Base-by-base conservation (phyloP, 73 alveolate species). In the Symbiodinium pilosum region DNA sequence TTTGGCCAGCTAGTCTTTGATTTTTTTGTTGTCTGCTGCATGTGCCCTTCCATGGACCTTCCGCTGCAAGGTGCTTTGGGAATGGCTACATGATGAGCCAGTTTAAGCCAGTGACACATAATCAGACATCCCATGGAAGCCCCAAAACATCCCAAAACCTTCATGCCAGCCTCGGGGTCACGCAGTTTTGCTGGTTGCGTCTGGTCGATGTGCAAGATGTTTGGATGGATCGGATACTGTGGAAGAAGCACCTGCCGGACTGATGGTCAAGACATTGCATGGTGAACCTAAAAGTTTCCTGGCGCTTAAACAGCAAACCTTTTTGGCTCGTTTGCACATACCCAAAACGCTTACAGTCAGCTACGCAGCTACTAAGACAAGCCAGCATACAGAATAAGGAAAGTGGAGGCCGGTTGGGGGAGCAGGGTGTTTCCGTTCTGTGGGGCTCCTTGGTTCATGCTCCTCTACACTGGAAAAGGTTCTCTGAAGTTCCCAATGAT, bases 91-190 rank as follows among this genome's bases (percentile, higher is more conserved):
- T n/a, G n/a, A n/a, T n/a, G n/a, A n/a, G n/a, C n/a, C n/a, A n/a
- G n/a, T n/a, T n/a, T n/a, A n/a, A n/a, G n/a, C n/a, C n/a, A n/a
- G n/a, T n/a, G n/a, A n/a, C n/a, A n/a, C n/a, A n/a, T n/a, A n/a
- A n/a, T n/a, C n/a, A n/a, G n/a, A n/a, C n/a, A n/a, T n/a, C n/a
- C n/a, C n/a, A n/a, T n/a, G n/a, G n/a, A n/a, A n/a, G n/a, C n/a
- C n/a, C n/a, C n/a, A n/a, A n/a, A n/a, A n/a, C n/a, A n/a, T n/a
- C n/a, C n/a, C n/a, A n/a, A n/a, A n/a, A n/a, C n/a, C n/a, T n/a
- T n/a, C n/a, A n/a, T n/a, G n/a, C n/a, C n/a, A n/a, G 81, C 81
- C 81, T 64, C 81, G 30, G 81, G 81, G 34, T 64, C 81, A 14
- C 34, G 81, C 38, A 64, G 81, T 38, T 64, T 64, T 9, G 81